These are phyloP conservation scores for Ramaria sp. DNA, from an alignment of 768 basidiomycete genomes.

Conservation along the genomic window DNA sequence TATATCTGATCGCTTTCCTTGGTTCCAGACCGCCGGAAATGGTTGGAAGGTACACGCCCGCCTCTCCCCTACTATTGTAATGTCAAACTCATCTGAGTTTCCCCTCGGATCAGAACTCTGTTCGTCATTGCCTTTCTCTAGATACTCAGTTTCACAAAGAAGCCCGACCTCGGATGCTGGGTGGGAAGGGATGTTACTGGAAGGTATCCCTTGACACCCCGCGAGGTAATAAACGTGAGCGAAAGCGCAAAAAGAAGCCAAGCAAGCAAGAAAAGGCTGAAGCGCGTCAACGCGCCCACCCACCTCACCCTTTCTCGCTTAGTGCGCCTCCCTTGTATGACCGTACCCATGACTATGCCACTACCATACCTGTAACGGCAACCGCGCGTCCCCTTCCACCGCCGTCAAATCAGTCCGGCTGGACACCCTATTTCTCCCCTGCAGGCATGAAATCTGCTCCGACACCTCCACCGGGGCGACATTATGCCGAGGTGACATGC, in stretches of 20 bases:
- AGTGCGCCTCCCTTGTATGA: background rate
- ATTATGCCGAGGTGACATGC: background rate
- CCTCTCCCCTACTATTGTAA: background rate
- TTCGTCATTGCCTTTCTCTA: conserved; percentile 39
- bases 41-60: background rate
- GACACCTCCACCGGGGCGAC: background rate
- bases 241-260: conserved; percentile 4
- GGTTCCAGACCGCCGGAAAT: background rate
- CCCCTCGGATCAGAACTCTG: conserved; percentile 30
- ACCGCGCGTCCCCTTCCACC: background rate
- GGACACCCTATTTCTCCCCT: background rate
- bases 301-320: background rate
- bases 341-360: background rate
- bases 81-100: background rate
- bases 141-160: conserved; percentile 47
- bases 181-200: conserved; percentile 66
- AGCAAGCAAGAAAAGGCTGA: background rate
- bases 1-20: conserved; percentile 44
- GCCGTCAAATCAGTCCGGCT: background rate
- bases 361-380: background rate
- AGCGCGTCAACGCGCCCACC: background rate
- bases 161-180: conserved; percentile 51
- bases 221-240: background rate
- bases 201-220: conserved; percentile 5
- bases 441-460: background rate